Evolutionary conservation across 805 yeast genomes (phyloP), one percentile per base, ranked within the genome.

Genomic region (Candida nemodendra): DNA sequence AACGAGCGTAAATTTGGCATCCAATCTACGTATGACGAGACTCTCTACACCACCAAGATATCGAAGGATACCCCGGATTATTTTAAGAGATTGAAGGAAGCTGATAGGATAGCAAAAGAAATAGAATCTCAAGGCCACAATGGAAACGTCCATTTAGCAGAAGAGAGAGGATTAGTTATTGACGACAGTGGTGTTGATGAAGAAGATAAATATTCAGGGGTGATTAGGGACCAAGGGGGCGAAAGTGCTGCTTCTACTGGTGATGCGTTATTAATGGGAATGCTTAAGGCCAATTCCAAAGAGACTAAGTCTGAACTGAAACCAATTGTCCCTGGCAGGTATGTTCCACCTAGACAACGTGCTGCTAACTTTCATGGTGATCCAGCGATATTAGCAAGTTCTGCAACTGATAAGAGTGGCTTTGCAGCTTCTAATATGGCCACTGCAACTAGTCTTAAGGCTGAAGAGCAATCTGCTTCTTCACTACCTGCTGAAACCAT

Each of bases 181-280:
- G 95, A 86, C 57, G 96, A 86, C 55, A 76, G 84, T 42, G 95
- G 95, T 13, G 49, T 86, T 50, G 98, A 93, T 62, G 99, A 93
- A 65, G 99, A 93, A 62, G 96, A 90, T 61, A 85, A 85, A 62
- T 93, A 90, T 57, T 88, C 96, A 4, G 97, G 97, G 34, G 99
- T 89, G 30, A 80, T 74, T 41, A 76, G 93, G 54, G 69, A 79
- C 3, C 32, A 16, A 11, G 35, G 26, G 8, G n/a, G 5, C 5
- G 18, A 27, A 11, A 13, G 18, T 39, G 30, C 24, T 15, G 13
- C 34, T 11, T 25, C 44, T 14, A 46, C 49, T 17, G 54, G 53
- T 9, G 57, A 52, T 25, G 57, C 57, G 11, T 42, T 53, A 24
- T 41, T 59, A 19, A 47, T 59, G 56, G 59, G 50, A 11, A 49